These are phyloP conservation scores for Panus rudis DNA, from an alignment of 768 basidiomycete species.

Conservation along the genomic window DNA sequence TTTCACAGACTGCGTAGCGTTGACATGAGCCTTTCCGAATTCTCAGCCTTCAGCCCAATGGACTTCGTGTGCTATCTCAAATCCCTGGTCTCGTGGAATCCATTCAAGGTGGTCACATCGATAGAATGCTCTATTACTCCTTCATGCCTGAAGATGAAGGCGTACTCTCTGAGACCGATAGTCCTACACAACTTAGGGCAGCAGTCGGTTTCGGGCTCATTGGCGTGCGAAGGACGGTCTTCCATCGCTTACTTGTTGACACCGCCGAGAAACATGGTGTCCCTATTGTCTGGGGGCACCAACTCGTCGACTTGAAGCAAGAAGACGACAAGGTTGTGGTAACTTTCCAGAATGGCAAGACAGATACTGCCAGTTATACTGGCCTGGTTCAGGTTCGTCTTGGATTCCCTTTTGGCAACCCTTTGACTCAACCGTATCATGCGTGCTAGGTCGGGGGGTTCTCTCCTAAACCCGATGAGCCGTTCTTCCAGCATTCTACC, in stretches of 20 bases:
- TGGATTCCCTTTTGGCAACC: constrained; percentile 36
- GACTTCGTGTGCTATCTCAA: constrained; percentile 2
- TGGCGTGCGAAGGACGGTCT: constrained; percentile 26
- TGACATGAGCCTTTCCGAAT: too few relatives aligned
- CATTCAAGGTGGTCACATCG: not conserved
- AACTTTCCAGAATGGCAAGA: constrained; percentile 28
- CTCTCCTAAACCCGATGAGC: too few relatives aligned
- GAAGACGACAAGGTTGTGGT: constrained; percentile 24
- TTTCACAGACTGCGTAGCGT: not conserved
- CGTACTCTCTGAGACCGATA: constrained; percentile 8
- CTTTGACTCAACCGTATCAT: constrained; percentile 38
- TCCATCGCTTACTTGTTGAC: constrained; percentile 27
- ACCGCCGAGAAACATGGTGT: constrained; percentile 27
- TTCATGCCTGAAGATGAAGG: constrained; percentile 8
- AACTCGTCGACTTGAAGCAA: constrained; percentile 27
- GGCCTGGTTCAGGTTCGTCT: constrained; percentile 6
- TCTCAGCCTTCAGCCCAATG: constrained; percentile 3
- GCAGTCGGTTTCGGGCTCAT: constrained; percentile 22
- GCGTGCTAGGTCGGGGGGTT: constrained; percentile 14
- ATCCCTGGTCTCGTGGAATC: constrained; percentile 7
- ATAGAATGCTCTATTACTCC: constrained; percentile 5
- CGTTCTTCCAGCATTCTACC: too few relatives aligned
- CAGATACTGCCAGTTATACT: constrained; percentile 28
- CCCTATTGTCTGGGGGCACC: constrained; percentile 27
- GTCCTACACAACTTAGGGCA: constrained; percentile 15